Conservation (phyloP, 139 green algal genomes). For the Micromonas pusilla region DNA sequence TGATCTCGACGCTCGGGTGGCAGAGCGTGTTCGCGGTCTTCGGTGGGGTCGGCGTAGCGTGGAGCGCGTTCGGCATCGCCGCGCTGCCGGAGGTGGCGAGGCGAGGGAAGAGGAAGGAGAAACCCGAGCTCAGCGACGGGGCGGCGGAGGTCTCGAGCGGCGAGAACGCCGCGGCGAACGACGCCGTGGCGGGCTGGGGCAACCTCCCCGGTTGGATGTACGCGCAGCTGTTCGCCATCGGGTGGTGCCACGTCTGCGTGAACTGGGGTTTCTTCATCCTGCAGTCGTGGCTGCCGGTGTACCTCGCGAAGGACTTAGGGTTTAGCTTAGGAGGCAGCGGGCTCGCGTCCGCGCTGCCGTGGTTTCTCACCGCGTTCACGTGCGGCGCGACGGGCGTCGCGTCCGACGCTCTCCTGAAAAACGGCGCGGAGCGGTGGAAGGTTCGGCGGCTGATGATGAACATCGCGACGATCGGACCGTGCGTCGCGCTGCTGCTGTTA, state of each 20-base stretch:
- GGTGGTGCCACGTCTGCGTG: not conserved
- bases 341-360: not conserved
- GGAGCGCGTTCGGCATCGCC: not conserved
- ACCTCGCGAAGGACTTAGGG: not conserved
- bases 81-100: not conserved
- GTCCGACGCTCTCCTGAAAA: not conserved
- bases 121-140: not conserved
- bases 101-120: not conserved
- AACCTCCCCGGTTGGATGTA: not conserved
- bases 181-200: not conserved
- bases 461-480: conserved; percentile 14
- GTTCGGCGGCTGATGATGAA: conserved; percentile 12
- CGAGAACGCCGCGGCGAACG: not conserved
- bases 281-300: conserved; percentile 10
- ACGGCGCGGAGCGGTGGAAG: not conserved
- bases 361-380: conserved; percentile 3
- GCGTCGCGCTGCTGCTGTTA: not conserved
- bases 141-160: no score
- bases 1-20: conserved; percentile 8
- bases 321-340: not conserved
- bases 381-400: not conserved
- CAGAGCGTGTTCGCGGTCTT: not conserved
- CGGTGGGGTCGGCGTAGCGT: not conserved
- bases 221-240: not conserved
- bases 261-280: conserved; percentile 23